Evolutionary conservation across 768 basidiomycete species (phyloP), one percentile per base, ranked within the genome.

Genomic region (Phaeotremella fagi): DNA sequence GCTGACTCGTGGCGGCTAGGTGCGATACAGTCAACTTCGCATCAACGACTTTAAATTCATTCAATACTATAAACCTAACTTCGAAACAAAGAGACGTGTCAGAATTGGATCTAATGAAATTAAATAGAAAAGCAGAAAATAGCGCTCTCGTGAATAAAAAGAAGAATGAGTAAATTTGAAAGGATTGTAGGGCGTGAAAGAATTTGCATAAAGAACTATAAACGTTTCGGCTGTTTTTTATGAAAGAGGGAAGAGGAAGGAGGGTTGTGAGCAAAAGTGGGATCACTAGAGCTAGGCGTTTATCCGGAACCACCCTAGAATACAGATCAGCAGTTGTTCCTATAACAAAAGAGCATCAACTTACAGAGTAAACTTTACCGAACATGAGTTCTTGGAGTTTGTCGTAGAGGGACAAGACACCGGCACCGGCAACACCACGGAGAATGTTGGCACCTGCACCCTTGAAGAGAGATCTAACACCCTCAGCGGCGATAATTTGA

Each of bases 361-460:
- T 89, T 80, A 90, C 91, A 64, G 90, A 86, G 87, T 98, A 97
- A 78, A 97, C 92, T 83, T 94, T 95, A 84, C 92, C 91, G 79
- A 98, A 97, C 82, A 92, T 64, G 59, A 77, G 77, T 76, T 89
- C 81, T 78, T 98, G 94, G 73, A 95, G 84, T 81, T 98, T 94
- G 85, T 98, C 95, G 80, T 98, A 98, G 59, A 98, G 80, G 48
- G 95, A 97, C 75, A 99, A 79, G 70, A 98, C 95, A 90, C 94
- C 94, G 77, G 94, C 94, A 81, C 95, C 95, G 75, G 95, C 94
- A 75, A 99, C 90, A 83, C 94, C 94, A 85, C 94, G 92, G 70
- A 98, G 89, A 63, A 90, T 81, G 78, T 81, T 81, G 71, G 83
- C 89, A 83, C 88, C 92, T 73, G 91, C 92, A 81, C 94, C 92